phyloP scores from a whole-genome alignment of 495 filamentous ascomycete genomes.

The Penicillium coprophilum region DNA sequence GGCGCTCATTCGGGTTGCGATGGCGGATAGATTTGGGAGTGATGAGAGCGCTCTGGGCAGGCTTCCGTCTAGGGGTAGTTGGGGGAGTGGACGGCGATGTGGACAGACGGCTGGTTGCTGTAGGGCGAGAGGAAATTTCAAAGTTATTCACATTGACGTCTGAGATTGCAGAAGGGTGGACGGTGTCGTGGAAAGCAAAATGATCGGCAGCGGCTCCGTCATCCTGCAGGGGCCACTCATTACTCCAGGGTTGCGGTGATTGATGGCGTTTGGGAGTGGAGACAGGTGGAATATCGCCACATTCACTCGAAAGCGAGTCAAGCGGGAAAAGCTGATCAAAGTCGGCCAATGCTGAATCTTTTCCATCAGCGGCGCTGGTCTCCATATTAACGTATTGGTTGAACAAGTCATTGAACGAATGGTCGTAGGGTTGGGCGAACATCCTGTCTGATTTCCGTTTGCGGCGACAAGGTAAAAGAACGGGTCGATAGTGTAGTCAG shows the following conservation, averaged over 20 bases:
- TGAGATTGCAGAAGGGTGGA: slow-evolving; percentile 43
- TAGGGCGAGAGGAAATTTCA: slow-evolving; percentile 33
- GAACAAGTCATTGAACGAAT: slow-evolving; percentile 54
- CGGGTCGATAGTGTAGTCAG: slow-evolving; percentile 20
- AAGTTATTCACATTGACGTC: slow-evolving; percentile 35
- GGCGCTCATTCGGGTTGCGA: slow-evolving; percentile 44
- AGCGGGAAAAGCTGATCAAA: slow-evolving; percentile 47
- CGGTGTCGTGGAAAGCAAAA: slow-evolving; percentile 41
- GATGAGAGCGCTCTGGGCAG: slow-evolving; percentile 36
- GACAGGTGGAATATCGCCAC: slow-evolving; percentile 48
- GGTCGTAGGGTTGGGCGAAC: slow-evolving; percentile 49
- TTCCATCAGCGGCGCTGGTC: slow-evolving; percentile 38
- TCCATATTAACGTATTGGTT: slow-evolving; percentile 54
- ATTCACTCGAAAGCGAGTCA: slow-evolving; percentile 44
- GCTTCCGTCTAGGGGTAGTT: slow-evolving; percentile 41
- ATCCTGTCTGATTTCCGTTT: slow-evolving; percentile 51
- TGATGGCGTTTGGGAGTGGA: slow-evolving; percentile 39
- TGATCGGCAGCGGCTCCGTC: slow-evolving; percentile 30
- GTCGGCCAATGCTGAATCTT: slow-evolving; percentile 46
- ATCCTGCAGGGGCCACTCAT: slow-evolving; percentile 45
- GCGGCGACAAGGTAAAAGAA: slow-evolving; percentile 32
- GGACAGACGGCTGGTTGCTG: slow-evolving; percentile 22
- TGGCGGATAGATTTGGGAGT: slow-evolving; percentile 46
- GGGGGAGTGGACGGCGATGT: slow-evolving; percentile 47
- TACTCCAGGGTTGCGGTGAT: slow-evolving; percentile 43